Conservation (phyloP, 2,329 filamentous ascomycete species). For the Cercospora brassicicola region DNA sequence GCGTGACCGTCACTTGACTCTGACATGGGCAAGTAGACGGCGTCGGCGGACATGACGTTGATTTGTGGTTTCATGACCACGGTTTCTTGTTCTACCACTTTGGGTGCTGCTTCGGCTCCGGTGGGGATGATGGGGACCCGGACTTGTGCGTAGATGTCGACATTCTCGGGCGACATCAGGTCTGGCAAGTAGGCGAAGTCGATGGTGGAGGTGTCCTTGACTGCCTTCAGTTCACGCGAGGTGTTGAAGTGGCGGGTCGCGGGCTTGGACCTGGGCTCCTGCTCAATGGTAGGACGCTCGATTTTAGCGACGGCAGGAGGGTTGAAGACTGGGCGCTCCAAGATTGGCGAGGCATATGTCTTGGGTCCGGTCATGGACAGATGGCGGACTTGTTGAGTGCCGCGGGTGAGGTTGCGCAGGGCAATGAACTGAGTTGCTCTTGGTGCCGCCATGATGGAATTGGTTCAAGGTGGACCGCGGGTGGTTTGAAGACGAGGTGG, state of each 20-base stretch:
- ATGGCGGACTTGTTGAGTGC: conserved; percentile 46
- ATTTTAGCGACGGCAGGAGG: conserved; percentile 47
- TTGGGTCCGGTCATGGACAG: conserved; percentile 63
- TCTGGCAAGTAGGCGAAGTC: conserved; percentile 64
- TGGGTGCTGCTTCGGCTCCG: conserved; percentile 19
- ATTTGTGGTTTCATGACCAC: conserved; percentile 59
- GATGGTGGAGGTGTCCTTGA: conserved; percentile 60
- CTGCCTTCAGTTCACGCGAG: conserved; percentile 56
- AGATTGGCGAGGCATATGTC: conserved; percentile 54
- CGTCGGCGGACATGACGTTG: conserved; percentile 53
- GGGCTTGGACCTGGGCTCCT: conserved; percentile 32
- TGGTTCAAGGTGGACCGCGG: background rate
- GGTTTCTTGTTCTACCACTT: conserved; percentile 28
- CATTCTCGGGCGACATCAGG: conserved; percentile 19
- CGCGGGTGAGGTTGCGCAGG: conserved; percentile 43
- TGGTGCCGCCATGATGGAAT: conserved; percentile 45
- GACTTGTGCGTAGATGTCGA: conserved; percentile 28
- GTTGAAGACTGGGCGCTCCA: conserved; percentile 54
- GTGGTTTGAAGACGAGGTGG: background rate
- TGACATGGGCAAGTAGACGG: conserved; percentile 56
- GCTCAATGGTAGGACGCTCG: conserved; percentile 41
- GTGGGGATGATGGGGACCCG: conserved; percentile 38
- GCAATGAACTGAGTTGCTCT: conserved; percentile 46
- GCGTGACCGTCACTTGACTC: conserved; percentile 60
- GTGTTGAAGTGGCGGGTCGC: conserved; percentile 61